Conservation (phyloP, 1,139 yeast genomes). For the Pichia inconspicua region DNA sequence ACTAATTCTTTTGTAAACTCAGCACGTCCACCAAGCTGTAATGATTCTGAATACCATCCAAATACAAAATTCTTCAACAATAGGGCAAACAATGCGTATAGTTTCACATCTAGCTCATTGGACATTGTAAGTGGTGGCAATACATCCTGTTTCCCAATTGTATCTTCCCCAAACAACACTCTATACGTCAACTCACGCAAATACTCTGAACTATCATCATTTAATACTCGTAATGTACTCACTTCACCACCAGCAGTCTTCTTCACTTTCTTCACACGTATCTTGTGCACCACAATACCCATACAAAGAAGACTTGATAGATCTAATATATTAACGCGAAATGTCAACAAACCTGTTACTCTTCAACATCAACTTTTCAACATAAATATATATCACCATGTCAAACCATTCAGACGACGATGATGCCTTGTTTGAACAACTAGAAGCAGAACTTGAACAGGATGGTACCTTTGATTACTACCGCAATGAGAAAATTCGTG, state of each 20-base stretch:
- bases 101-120: conserved; percentile 32
- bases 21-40: conserved; percentile 32
- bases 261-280: not conserved
- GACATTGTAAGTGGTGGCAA: conserved; percentile 9
- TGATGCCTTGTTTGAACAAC: conserved; percentile 10
- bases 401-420: not conserved
- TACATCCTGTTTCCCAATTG: not conserved
- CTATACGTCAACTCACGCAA: not conserved
- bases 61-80: conserved; percentile 38
- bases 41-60: conserved; percentile 34
- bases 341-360: not conserved
- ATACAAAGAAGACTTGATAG: not conserved
- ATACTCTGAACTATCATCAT: not conserved
- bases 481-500: conserved; percentile 32
- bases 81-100: conserved; percentile 38
- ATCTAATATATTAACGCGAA: not conserved
- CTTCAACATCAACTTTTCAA: too few relatives aligned
- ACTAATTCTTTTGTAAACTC: conserved; percentile 34
- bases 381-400: too few relatives aligned
- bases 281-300: not conserved
- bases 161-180: not conserved
- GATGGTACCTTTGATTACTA: conserved; percentile 11
- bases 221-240: not conserved
- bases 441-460: conserved; percentile 11
- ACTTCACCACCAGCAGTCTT: not conserved